These are phyloP conservation scores for Abrus pulchellus DNA, from an alignment of 306 rosid genomes.

Conservation along the genomic window DNA sequence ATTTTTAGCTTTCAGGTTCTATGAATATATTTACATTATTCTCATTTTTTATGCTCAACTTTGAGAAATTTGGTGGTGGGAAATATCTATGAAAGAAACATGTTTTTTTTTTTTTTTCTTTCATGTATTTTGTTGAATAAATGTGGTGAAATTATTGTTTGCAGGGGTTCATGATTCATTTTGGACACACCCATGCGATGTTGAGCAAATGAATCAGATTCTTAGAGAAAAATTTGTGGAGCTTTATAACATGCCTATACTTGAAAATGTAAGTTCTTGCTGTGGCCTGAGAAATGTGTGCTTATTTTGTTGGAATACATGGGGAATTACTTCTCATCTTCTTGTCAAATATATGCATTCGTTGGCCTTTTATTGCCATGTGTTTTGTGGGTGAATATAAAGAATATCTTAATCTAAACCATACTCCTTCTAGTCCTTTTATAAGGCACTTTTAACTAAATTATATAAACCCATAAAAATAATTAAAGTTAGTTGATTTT, in stretches of 20 bases:
- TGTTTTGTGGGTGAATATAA: neutral
- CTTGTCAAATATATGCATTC: neutral
- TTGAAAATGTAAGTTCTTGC: constrained; percentile 50
- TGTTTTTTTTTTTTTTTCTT: neutral
- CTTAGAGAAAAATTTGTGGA: constrained; percentile 83
- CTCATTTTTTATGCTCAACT: constrained; percentile 9
- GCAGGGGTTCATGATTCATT: constrained; percentile 92
- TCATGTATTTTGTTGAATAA: neutral
- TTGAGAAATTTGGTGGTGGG: neutral
- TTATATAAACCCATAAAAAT: no score
- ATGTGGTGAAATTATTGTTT: constrained; percentile 43
- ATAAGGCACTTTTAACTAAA: no score
- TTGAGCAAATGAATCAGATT: constrained; percentile 76
- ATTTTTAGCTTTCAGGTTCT: neutral
- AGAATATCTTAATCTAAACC: neutral
- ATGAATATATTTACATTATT: constrained; percentile 17
- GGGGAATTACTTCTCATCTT: neutral
- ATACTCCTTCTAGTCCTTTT: neutral
- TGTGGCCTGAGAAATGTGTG: neutral
- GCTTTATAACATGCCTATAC: constrained; percentile 74
- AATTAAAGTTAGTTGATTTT: no score
- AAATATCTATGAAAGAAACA: neutral
- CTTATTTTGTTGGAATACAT: constrained; percentile 18
- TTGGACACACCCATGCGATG: constrained; percentile 93
- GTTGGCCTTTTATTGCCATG: neutral